Conservation (phyloP, 2,329 filamentous ascomycete species). For the Ceratocystis variospora region DNA sequence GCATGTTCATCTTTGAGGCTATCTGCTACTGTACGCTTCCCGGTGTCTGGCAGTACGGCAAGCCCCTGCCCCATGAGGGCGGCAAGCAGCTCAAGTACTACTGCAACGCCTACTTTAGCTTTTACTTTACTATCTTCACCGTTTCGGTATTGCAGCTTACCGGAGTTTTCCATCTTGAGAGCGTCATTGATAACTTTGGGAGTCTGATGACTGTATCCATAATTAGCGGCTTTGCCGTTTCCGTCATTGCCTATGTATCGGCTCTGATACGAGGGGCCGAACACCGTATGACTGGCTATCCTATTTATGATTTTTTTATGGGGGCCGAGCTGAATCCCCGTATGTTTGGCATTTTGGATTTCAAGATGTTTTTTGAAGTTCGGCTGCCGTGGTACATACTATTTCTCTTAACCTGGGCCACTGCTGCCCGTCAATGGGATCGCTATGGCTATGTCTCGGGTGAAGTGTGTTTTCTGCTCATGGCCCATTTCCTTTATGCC, state of each 20-base stretch:
- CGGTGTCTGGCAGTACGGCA: constrained; percentile 76
- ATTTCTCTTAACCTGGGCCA: constrained; percentile 60
- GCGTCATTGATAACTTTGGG: constrained; percentile 87
- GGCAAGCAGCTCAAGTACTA: constrained; percentile 87
- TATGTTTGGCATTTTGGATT: constrained; percentile 74
- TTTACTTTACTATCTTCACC: constrained; percentile 70
- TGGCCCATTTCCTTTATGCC: constrained; percentile 85
- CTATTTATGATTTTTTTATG: constrained; percentile 88
- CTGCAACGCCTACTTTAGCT: constrained; percentile 77
- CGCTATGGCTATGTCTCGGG: constrained; percentile 70
- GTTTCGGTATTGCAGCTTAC: constrained; percentile 63
- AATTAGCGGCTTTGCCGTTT: constrained; percentile 72
- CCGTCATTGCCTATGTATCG: constrained; percentile 73
- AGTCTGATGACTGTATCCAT: constrained; percentile 88
- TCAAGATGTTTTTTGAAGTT: constrained; percentile 96
- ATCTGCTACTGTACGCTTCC: constrained; percentile 74
- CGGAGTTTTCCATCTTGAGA: constrained; percentile 79
- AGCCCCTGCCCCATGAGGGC: constrained; percentile 67
- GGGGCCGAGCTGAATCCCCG: constrained; percentile 80
- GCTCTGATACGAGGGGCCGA: constrained; percentile 65
- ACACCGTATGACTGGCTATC: constrained; percentile 82
- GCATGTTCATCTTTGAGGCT: constrained; percentile 74
- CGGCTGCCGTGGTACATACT: constrained; percentile 87
- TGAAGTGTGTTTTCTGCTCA: constrained; percentile 70
- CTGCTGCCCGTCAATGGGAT: constrained; percentile 73